phyloP scores from a whole-genome alignment of 2,329 filamentous ascomycete genomes.

The Penicillium crustosum region DNA sequence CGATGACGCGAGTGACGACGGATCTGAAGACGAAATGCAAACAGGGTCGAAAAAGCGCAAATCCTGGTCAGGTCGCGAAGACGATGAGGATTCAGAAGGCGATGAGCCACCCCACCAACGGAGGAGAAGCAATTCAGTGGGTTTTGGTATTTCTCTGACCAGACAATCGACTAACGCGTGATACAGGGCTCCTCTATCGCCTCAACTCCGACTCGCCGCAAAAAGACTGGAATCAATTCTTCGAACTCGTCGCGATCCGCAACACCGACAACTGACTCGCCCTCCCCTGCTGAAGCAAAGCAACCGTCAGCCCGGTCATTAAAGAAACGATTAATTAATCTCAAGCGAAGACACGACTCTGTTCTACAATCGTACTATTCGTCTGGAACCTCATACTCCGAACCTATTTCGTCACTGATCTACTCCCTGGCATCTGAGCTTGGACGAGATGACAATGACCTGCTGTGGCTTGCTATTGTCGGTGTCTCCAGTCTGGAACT shows the following conservation, averaged over 20 bases:
- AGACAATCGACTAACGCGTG: constrained; percentile 15
- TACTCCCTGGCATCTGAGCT: constrained; percentile 94
- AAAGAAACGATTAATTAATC: constrained; percentile 68
- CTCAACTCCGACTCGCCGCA: constrained; percentile 45
- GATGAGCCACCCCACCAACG: constrained; percentile 75
- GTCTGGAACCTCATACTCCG: constrained; percentile 84
- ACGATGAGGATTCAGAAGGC: constrained; percentile 66
- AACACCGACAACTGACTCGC: constrained; percentile 44
- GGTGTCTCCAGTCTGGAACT: constrained; percentile 93
- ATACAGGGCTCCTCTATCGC: constrained; percentile 42
- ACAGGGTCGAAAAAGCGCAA: constrained; percentile 66
- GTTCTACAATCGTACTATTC: constrained; percentile 81
- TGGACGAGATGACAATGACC: constrained; percentile 92
- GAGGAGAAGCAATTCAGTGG: constrained; percentile 83
- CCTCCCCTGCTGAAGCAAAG: constrained; percentile 48
- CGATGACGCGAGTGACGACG: constrained; percentile 61
- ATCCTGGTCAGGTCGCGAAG: constrained; percentile 70
- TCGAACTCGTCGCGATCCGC: constrained; percentile 49
- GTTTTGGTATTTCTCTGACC: not conserved
- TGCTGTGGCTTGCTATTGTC: constrained; percentile 92
- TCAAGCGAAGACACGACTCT: constrained; percentile 74
- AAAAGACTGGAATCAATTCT: constrained; percentile 40
- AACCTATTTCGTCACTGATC: constrained; percentile 90
- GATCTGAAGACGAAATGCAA: constrained; percentile 55
- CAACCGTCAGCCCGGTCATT: constrained; percentile 70